Conservation (phyloP, 257 asterid species). For the Solanum rostratum region DNA sequence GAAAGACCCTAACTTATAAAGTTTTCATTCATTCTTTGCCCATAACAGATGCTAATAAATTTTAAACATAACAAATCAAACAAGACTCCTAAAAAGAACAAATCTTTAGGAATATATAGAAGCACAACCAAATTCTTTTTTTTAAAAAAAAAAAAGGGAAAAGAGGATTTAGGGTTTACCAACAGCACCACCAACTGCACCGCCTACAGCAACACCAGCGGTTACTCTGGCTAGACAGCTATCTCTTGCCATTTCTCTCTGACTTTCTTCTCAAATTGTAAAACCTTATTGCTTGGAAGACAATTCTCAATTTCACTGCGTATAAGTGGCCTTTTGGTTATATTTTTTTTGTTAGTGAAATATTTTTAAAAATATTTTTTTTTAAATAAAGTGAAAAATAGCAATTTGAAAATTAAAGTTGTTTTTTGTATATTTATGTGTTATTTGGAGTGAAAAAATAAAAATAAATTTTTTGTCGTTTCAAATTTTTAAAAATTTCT, state of each 20-base stretch:
- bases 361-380: too few relatives aligned
- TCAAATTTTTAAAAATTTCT: too few relatives aligned
- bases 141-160: neutral
- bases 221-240: conserved; percentile 59
- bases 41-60: neutral
- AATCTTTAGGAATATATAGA: neutral
- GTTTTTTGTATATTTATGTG: neutral
- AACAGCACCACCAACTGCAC: conserved; percentile 81
- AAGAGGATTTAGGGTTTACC: conserved; percentile 23
- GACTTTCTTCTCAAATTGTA: neutral
- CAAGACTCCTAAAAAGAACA: neutral
- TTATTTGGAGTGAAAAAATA: neutral
- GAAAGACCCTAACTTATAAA: neutral
- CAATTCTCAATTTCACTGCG: neutral
- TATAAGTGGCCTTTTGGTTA: too few relatives aligned
- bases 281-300: neutral
- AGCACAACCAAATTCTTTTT: neutral
- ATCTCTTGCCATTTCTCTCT: conserved; percentile 51
- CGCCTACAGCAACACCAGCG: conserved; percentile 66
- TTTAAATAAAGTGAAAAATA: too few relatives aligned
- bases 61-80: neutral
- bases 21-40: neutral
- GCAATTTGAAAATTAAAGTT: neutral
- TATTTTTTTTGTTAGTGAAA: too few relatives aligned
- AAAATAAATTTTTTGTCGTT: neutral